Base-by-base conservation (phyloP, 2,329 filamentous ascomycete species). In the Pestalotiopsis sp. region DNA sequence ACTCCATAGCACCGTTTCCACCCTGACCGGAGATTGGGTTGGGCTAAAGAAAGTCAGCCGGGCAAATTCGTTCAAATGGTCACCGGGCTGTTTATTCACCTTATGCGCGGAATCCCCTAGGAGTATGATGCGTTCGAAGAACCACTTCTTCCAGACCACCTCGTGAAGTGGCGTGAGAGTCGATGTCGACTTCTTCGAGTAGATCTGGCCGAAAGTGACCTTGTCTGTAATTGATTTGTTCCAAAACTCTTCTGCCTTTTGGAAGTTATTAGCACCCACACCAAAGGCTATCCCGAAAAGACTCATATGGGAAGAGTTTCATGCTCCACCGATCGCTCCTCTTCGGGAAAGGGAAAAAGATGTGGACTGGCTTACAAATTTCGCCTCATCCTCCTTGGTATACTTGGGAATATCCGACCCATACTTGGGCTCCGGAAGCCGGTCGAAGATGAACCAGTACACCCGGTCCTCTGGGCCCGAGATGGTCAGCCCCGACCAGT, bases 381-480 rank as follows among this genome's bases (percentile, higher is more conserved):
- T 20, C 2, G 71, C 72, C 62, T 80, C 77, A 61, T 82, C 79
- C 27, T 78, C 73, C 38, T 74, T 73, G 2, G 77, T 76, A 70
- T 75, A 82, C 5, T 65, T 72, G 0, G 79, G 80, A n/a, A 80
- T 80, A 4, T 80, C 73, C 4, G 75, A 72, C 2, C 76, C 75
- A 58, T 75, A 75, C 23, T 74, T 75, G 4, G 73, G 68, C 38
- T 78, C 72, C 1, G 75, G 71, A 2, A 78, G 69, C 66, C 75
- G 75, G 27, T 76, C 72, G 36, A 80, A 80, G 11, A 80, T 69
- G 65, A 82, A 82, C 78, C 79, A 81, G 72, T 80, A 83, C 0
- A 78, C 68, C 1, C 76, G 71, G 4, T 73, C 67, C 2, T 74
- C 70, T 2, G 78, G 77, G 0, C 78, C 79, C 2, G 75, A 75